A percentile compares a stretch with the other conserved stretches of the same genome.
These are phyloP conservation scores for Allodekkera sacchari DNA, from an alignment of 805 yeast species.

Conservation along the genomic window DNA sequence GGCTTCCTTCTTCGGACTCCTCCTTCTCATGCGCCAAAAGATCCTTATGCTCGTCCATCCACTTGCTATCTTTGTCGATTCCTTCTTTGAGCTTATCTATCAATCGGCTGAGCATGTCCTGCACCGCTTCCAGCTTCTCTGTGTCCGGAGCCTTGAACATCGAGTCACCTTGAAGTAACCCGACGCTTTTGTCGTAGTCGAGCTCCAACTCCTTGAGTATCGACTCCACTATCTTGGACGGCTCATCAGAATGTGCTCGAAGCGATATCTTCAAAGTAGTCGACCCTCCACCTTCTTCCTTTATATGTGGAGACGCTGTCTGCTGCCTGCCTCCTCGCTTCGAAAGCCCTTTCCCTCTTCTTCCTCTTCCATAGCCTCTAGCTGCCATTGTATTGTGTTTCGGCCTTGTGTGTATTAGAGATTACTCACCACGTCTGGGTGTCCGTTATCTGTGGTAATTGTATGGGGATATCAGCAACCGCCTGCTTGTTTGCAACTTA, in stretches of 20 bases:
- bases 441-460: too few species aligned
- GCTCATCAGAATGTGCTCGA: slow-evolving; percentile 9
- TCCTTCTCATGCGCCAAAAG: slow-evolving; percentile 1
- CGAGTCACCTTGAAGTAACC: slow-evolving; percentile 52
- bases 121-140: slow-evolving; percentile 12
- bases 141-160: slow-evolving; percentile 26
- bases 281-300: too few species aligned
- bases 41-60: not conserved
- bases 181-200: slow-evolving; percentile 50
- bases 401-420: too few species aligned
- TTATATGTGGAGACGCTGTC: too few species aligned
- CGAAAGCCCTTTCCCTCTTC: too few species aligned
- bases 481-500: too few species aligned
- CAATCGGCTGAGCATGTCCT: slow-evolving; percentile 31
- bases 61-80: slow-evolving; percentile 14
- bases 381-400: not conserved
- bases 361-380: slow-evolving; percentile 1
- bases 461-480: too few species aligned
- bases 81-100: slow-evolving; percentile 29
- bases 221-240: slow-evolving; percentile 37
- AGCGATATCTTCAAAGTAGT: too few species aligned
- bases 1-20: slow-evolving; percentile 3
- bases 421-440: too few species aligned
- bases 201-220: slow-evolving; percentile 45
- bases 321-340: too few species aligned